Conservation (phyloP, 257 asterid species). For the Solanum ossicruentum region DNA sequence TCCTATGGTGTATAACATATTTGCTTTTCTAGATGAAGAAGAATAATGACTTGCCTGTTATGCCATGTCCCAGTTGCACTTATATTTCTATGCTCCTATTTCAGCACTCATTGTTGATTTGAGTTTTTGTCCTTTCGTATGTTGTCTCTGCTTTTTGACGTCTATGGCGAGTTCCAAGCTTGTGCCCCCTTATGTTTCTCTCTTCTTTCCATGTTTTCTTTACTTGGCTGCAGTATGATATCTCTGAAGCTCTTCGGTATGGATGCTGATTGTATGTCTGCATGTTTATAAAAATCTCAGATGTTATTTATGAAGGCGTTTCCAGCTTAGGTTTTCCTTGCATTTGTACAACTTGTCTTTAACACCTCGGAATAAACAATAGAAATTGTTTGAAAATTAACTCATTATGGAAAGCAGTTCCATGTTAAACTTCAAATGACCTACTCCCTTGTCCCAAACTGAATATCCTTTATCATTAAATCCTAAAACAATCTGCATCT, state of each 20-base stretch:
- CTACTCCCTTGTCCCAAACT: neutral
- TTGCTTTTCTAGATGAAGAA: neutral
- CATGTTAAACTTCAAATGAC: neutral
- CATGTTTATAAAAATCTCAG: neutral
- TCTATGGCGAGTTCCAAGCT: neutral
- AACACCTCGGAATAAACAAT: neutral
- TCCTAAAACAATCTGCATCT: neutral
- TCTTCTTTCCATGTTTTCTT: neutral
- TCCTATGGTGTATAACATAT: neutral
- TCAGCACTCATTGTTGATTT: neutral
- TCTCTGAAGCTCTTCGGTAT: neutral
- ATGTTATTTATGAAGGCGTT: neutral
- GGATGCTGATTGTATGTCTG: neutral
- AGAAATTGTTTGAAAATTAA: neutral
- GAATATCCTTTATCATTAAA: neutral
- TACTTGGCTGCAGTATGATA: neutral
- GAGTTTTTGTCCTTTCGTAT: neutral
- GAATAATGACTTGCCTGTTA: neutral
- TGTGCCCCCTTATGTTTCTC: neutral
- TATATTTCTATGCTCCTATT: neutral
- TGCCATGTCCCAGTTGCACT: neutral
- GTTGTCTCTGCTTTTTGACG: neutral
- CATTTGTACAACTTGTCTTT: neutral
- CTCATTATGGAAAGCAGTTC: neutral
- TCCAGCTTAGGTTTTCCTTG: neutral